Percentiles rank a stretch among this genome's conserved stretches.
Evolutionary conservation across 345 rosid genomes (phyloP).

Genomic region (Pistacia atlantica): DNA sequence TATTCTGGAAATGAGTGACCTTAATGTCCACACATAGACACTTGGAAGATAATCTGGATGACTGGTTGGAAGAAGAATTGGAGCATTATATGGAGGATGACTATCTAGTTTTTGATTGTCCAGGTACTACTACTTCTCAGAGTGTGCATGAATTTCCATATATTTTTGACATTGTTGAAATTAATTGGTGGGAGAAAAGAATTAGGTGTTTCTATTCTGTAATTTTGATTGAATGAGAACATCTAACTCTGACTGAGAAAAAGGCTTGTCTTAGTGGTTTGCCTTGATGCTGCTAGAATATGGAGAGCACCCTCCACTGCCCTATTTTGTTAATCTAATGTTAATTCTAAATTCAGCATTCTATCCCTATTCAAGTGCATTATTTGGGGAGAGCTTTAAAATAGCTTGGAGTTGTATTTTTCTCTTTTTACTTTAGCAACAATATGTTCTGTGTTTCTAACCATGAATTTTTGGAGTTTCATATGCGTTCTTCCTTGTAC

Average conservation of each 20-base stretch:
- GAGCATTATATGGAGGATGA: conserved; percentile 88
- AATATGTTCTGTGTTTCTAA: not conserved
- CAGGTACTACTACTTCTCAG: conserved; percentile 50
- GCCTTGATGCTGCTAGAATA: not conserved
- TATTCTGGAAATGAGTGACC: conserved; percentile 24
- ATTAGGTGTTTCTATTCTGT: not conserved
- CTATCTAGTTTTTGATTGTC: conserved; percentile 88
- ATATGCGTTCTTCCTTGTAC: not conserved
- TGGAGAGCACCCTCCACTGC: not conserved
- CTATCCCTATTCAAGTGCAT: not conserved
- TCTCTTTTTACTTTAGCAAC: not conserved
- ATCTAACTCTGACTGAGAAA: not conserved
- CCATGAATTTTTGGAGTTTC: not conserved
- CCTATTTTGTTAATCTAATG: not conserved
- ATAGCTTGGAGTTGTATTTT: too few relatives aligned
- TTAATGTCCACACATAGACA: conserved; percentile 59
- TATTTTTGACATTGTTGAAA: not conserved
- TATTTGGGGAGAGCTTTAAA: not conserved
- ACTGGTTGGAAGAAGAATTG: conserved; percentile 84
- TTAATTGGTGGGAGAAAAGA: not conserved
- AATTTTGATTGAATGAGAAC: not conserved
- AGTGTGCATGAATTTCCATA: not conserved
- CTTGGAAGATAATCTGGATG: conserved; percentile 80
- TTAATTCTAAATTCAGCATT: not conserved
- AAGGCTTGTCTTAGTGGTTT: not conserved